Conservation (phyloP, 495 filamentous ascomycete species). For the Xylaria palmicola region DNA sequence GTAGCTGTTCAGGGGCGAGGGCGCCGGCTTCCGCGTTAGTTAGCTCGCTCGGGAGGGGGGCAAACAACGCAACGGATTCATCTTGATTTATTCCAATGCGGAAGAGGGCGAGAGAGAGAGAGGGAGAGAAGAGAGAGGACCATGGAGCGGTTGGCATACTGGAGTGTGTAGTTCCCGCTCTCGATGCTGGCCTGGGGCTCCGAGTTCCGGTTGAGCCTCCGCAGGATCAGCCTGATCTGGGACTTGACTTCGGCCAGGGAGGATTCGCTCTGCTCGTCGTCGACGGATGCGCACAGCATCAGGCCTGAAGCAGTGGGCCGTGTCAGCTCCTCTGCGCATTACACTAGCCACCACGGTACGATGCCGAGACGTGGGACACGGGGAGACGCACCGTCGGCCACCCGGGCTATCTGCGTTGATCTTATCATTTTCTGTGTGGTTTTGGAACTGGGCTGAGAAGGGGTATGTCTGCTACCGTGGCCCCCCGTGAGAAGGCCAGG, state of each 20-base stretch:
- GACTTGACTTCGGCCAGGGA: conserved; percentile 84
- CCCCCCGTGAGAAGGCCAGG: conserved; percentile 30
- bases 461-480: neutral
- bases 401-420: conserved; percentile 88
- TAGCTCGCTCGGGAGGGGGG: neutral
- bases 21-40: neutral
- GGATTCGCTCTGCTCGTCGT: conserved; percentile 76
- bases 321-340: conserved; percentile 17
- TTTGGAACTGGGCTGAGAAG: conserved; percentile 13
- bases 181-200: conserved; percentile 93
- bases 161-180: conserved; percentile 74
- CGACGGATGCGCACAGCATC: conserved; percentile 91
- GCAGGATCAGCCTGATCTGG: conserved; percentile 86
- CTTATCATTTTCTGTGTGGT: conserved; percentile 94
- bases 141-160: conserved; percentile 54
- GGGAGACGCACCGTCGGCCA: conserved; percentile 69
- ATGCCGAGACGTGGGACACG: neutral
- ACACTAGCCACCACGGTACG: neutral
- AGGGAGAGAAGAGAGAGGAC: neutral
- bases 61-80: no score
- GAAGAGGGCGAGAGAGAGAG: neutral
- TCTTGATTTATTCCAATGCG: no score
- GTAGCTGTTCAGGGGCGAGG: conserved; percentile 72
- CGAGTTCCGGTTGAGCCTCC: conserved; percentile 79
- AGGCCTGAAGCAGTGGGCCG: conserved; percentile 63